A percentile compares a stretch with the other conserved stretches of the same genome.
phyloP scores from a whole-genome alignment of 1,284 basidiomycete genomes.

The Cerioporus squamosus region DNA sequence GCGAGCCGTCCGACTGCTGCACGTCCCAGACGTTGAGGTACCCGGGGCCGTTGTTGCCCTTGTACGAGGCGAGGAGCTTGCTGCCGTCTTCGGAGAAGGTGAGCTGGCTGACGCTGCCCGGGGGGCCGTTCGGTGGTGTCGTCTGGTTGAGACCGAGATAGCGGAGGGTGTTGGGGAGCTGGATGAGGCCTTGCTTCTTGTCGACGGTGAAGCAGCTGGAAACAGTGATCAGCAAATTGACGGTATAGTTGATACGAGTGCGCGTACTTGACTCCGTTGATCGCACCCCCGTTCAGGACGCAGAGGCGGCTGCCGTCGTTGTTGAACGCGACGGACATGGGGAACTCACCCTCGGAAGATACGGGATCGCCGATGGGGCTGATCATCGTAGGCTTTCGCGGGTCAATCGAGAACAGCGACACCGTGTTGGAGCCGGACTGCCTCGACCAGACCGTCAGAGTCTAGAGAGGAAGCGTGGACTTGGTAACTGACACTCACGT shows the following conservation, averaged over 20 bases:
- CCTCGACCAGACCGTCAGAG: background rate
- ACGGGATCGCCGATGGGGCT: constrained; percentile 46
- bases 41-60: constrained; percentile 48
- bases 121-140: constrained; percentile 42
- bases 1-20: constrained; percentile 33
- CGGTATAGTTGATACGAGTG: background rate
- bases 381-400: constrained; percentile 44
- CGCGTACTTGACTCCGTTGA: constrained; percentile 50
- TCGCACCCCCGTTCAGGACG: constrained; percentile 48
- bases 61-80: constrained; percentile 49
- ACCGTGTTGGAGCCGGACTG: constrained; percentile 54
- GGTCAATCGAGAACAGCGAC: constrained; percentile 49
- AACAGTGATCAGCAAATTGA: background rate
- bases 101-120: constrained; percentile 46
- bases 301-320: constrained; percentile 44
- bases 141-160: constrained; percentile 50
- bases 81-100: constrained; percentile 48
- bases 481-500: constrained; percentile 34
- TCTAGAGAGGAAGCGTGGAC: no score
- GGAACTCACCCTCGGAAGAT: constrained; percentile 51
- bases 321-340: constrained; percentile 50
- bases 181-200: constrained; percentile 41
- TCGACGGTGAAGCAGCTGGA: constrained; percentile 51
- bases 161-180: constrained; percentile 45
- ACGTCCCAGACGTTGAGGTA: constrained; percentile 53